A percentile compares a stretch with the other conserved stretches of the same genome.
phyloP scores from a whole-genome alignment of 2,329 filamentous ascomycete genomes.

The Oidium heveae region DNA sequence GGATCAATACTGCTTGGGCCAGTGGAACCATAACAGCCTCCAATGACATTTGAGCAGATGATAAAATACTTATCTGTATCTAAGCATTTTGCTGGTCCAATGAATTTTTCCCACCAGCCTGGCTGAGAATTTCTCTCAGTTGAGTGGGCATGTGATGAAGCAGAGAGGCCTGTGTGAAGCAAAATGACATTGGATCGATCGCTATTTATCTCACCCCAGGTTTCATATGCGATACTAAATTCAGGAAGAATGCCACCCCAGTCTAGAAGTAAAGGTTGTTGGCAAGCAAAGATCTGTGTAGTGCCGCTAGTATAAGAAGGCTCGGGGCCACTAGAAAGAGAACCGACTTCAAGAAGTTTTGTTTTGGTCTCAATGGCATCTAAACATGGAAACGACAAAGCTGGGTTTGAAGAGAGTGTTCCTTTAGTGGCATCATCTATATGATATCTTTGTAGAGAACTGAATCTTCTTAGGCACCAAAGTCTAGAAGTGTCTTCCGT shows the following conservation, averaged over 20 bases:
- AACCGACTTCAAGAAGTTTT: constrained; percentile 41
- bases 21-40: constrained; percentile 87
- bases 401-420: constrained; percentile 41
- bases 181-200: constrained; percentile 75
- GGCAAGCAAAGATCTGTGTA: constrained; percentile 53
- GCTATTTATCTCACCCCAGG: constrained; percentile 62
- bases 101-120: constrained; percentile 98
- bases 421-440: background rate
- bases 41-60: constrained; percentile 90
- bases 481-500: no score
- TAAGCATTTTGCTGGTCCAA: constrained; percentile 60
- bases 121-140: constrained; percentile 67
- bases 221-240: constrained; percentile 80
- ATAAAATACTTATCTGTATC: constrained; percentile 84
- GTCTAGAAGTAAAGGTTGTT: constrained; percentile 56
- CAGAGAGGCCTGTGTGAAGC: constrained; percentile 78
- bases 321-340: constrained; percentile 56
- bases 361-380: constrained; percentile 63
- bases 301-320: constrained; percentile 80
- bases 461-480: no score
- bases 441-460: background rate
- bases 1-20: constrained; percentile 71
- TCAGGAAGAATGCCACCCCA: constrained; percentile 84
- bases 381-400: constrained; percentile 73
- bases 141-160: constrained; percentile 90